Evolutionary conservation across 169 alveolate species (phyloP).

Genomic region (Eimeria sp.): DNA sequence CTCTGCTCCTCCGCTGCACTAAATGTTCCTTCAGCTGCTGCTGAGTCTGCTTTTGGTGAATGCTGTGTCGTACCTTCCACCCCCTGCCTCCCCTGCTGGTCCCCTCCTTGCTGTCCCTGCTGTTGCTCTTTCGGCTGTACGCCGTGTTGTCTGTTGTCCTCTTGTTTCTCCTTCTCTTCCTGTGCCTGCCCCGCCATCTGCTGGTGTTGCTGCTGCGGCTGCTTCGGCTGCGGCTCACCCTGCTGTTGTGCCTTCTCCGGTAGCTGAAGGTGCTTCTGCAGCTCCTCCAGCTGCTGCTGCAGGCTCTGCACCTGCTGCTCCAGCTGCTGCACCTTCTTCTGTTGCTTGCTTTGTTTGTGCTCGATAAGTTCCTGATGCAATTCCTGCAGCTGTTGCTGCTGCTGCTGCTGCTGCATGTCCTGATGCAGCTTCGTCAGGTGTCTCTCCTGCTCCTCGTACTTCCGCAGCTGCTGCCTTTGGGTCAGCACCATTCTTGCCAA

Average conservation of each 20-base stretch:
- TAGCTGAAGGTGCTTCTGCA: neutral
- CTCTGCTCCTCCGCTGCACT: neutral
- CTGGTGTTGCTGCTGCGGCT: neutral
- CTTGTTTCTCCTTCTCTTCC: neutral
- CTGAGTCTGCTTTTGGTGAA: neutral
- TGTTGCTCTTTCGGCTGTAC: neutral
- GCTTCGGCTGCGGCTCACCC: neutral
- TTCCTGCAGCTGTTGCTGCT: neutral
- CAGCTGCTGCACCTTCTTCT: no score
- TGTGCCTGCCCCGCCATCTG: neutral
- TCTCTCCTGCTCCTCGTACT: no score
- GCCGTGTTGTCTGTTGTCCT: neutral
- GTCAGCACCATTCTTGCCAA: no score
- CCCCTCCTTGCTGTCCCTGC: neutral
- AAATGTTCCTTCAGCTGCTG: neutral
- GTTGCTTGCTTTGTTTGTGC: no score
- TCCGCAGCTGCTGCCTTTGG: no score
- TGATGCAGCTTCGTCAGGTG: no score
- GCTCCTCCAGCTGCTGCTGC: neutral
- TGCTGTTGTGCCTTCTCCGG: no score
- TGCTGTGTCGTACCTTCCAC: neutral
- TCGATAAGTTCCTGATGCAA: neutral
- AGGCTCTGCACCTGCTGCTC: no score
- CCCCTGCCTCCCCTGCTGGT: neutral
- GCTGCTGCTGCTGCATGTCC: neutral